Percentiles rank a stretch among this genome's conserved stretches.
These are phyloP conservation scores for Aspergillus sp. DNA, from an alignment of 2,329 filamentous ascomycete species.

Conservation along the genomic window DNA sequence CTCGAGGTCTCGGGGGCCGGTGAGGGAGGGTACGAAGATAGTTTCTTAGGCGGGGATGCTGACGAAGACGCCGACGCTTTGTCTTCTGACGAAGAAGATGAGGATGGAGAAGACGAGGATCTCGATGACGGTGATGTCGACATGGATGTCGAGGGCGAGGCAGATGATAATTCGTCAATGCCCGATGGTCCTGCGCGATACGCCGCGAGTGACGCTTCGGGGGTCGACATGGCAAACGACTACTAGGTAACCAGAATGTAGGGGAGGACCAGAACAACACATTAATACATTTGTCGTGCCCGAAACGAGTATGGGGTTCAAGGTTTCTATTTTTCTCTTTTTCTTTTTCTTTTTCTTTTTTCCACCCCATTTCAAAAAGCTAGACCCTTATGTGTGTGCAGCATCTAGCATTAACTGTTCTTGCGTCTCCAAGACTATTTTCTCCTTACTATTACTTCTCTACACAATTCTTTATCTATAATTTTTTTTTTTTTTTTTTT, in stretches of 20 bases:
- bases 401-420: neutral
- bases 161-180: constrained; percentile 33
- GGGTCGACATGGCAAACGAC: constrained; percentile 18
- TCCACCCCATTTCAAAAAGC: neutral
- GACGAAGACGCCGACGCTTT: constrained; percentile 25
- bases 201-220: constrained; percentile 32
- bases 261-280: constrained; percentile 2
- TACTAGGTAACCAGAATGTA: constrained; percentile 13
- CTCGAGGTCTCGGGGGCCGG: constrained; percentile 20
- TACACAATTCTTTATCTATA: neutral
- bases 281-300: neutral
- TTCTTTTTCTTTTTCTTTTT: neutral
- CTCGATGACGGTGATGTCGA: constrained; percentile 32
- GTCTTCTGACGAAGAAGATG: constrained; percentile 31
- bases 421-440: neutral
- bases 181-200: constrained; percentile 34
- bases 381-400: neutral
- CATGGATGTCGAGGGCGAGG: constrained; percentile 20
- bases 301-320: neutral
- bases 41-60: constrained; percentile 25
- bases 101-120: constrained; percentile 34
- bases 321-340: neutral
- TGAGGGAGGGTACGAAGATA: constrained; percentile 27
- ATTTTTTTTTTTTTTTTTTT: neutral
- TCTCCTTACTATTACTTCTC: neutral